phyloP scores from a whole-genome alignment of 179 eudicot species.

The Amaranthus tricolor region DNA sequence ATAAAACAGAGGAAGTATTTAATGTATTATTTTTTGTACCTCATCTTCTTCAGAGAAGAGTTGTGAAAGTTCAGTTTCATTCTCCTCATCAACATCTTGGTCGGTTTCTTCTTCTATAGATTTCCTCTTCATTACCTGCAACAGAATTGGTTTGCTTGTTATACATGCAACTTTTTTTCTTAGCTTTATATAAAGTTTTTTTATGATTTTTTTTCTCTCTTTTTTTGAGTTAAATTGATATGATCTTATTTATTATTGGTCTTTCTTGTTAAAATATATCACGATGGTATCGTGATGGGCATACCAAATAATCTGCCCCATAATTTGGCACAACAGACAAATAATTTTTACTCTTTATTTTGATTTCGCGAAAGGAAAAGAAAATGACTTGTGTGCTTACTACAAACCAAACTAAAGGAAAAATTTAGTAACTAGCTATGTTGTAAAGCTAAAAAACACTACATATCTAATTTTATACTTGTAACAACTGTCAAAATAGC shows the following conservation, averaged over 20 bases:
- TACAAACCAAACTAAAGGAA: background rate
- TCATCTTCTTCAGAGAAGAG: constrained; percentile 77
- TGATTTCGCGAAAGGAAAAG: constrained; percentile 9
- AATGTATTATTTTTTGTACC: constrained; percentile 28
- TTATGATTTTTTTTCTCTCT: background rate
- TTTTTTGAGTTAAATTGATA: background rate
- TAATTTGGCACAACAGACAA: constrained; percentile 23
- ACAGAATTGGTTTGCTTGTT: constrained; percentile 1
- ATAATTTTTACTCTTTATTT: constrained; percentile 5
- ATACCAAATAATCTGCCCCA: constrained; percentile 24
- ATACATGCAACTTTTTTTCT: constrained; percentile 1
- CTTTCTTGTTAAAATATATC: constrained; percentile 19
- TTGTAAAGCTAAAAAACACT: too few relatives aligned
- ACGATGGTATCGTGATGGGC: constrained; percentile 25
- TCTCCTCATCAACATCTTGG: constrained; percentile 36
- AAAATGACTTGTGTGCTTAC: constrained; percentile 22
- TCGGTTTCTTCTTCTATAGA: constrained; percentile 27
- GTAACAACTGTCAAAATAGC: too few relatives aligned
- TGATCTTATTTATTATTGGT: background rate
- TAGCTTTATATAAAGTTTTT: background rate
- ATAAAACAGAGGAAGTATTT: background rate
- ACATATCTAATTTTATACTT: too few relatives aligned
- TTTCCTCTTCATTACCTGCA: constrained; percentile 36
- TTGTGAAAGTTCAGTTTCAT: constrained; percentile 60
- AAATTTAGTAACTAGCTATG: background rate